A percentile compares a stretch with the other conserved stretches of the same genome.
Conservation (phyloP, 805 yeast genomes). For the Kodamaea lidongshanica region DNA sequence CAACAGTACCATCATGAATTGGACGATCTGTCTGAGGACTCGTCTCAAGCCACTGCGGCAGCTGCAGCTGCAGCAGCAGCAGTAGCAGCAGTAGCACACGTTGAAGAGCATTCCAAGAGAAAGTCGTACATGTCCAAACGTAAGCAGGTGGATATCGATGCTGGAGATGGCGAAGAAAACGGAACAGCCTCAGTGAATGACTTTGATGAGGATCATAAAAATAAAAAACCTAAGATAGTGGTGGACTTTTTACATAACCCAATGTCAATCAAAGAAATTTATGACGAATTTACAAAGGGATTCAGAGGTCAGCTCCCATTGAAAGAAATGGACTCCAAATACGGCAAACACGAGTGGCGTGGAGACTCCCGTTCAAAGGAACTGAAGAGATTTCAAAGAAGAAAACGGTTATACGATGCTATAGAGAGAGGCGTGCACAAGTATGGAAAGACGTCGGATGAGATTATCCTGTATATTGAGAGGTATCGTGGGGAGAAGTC, state of each 20-base stretch:
- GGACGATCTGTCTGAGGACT: slow-evolving; percentile 6
- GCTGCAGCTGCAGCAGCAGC: slow-evolving; percentile 8
- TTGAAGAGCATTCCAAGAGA: slow-evolving; percentile 5
- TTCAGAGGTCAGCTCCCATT: slow-evolving; percentile 40
- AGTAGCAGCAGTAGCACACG: slow-evolving; percentile 6
- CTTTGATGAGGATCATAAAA: slow-evolving; percentile 11
- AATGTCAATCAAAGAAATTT: slow-evolving; percentile 38
- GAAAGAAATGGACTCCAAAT: slow-evolving; percentile 36
- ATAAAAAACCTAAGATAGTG: slow-evolving; percentile 32
- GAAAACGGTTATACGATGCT: slow-evolving; percentile 40
- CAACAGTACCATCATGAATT: slow-evolving; percentile 7
- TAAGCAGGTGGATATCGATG: slow-evolving; percentile 7
- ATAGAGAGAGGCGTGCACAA: slow-evolving; percentile 36
- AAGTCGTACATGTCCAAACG: slow-evolving; percentile 9
- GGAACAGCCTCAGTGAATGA: slow-evolving; percentile 2
- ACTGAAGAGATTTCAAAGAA: slow-evolving; percentile 37
- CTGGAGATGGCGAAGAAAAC: slow-evolving; percentile 5
- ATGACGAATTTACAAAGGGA: slow-evolving; percentile 41
- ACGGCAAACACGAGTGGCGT: slow-evolving; percentile 41
- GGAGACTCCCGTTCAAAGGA: slow-evolving; percentile 42
- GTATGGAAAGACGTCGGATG: slow-evolving; percentile 35
- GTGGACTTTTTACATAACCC: slow-evolving; percentile 40
- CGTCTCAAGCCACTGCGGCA: slow-evolving; percentile 6
- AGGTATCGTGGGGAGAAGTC: slow-evolving; percentile 38
- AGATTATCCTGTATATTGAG: slow-evolving; percentile 35